Evolutionary conservation across 1,284 basidiomycete genomes (phyloP), one percentile per base, ranked within the genome.

Genomic region (Golubevia sp.): DNA sequence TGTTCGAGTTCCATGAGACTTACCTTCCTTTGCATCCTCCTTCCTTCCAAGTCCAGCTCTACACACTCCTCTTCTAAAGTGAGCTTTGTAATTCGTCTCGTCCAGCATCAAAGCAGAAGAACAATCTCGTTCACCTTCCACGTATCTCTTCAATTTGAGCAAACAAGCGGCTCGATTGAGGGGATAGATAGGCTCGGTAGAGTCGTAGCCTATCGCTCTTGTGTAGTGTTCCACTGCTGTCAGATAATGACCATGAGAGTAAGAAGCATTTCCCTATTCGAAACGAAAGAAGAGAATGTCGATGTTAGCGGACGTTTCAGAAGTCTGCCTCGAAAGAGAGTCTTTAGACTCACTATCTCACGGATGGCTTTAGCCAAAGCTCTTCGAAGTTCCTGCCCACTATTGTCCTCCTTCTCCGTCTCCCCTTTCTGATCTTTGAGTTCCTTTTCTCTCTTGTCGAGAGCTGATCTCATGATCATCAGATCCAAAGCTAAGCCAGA

Each of bases 141-240:
- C n/a, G 44, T 56, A 71, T 15, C 48, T 18, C 44, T 49, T 50
- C 18, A 71, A 55, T 55, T 71, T 71, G 52, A 71, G 49, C 20
- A 56, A 26, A 25, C 67, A 71, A 4, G 63, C 63, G 1, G 68
- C 68, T 20, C 68, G 62, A 52, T 69, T 71, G 25, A 71, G 59
- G 18, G 67, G 68, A 34, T 62, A 68, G 15, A 71, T 60, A 6
- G 63, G 49, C 49, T 71, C 66, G n/a, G 49, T 30, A n/a, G 51
- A 23, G 24, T 71, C 68, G 51, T 66, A 71, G 20, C 49, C 62
- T 7, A 66, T 68, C 18, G 66, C 68, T 3, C 67, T 38, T 15
- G 68, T 71, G 56, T 66, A 71, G 57, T 62, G 59, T 27, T 69
- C 67, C 6, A 49, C 50, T 0, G 68, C 66, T 3, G 62, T 66